Percentiles rank a stretch among this genome's conserved stretches.
These are phyloP conservation scores for Macadamia integrifolia DNA, from an alignment of 164 flowering plant genomes.

Conservation along the genomic window DNA sequence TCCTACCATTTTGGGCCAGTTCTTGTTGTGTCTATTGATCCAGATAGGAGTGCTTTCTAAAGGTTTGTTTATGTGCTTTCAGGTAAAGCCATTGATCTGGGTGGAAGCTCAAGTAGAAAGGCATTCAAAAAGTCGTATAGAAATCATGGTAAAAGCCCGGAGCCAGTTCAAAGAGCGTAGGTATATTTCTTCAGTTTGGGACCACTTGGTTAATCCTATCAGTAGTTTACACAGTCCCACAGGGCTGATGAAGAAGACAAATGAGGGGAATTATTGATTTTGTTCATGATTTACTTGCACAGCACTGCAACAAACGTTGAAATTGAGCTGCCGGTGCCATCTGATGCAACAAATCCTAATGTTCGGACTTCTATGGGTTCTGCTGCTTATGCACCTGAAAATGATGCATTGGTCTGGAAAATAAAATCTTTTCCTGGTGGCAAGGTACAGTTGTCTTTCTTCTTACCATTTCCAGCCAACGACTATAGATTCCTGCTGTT, in stretches of 20 bases:
- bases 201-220: not conserved
- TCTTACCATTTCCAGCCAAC: not conserved
- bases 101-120: conserved; percentile 97
- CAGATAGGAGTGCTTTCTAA: not conserved
- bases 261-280: not conserved
- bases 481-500: not conserved
- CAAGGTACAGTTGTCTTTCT: conserved; percentile 48
- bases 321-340: conserved; percentile 79
- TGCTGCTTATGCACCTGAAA: conserved; percentile 93
- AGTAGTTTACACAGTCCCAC: not conserved
- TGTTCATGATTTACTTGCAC: conserved; percentile 21
- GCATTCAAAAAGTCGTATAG: conserved; percentile 93
- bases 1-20: not conserved
- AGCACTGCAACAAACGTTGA: conserved; percentile 97
- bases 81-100: conserved; percentile 98
- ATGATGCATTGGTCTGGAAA: conserved; percentile 86
- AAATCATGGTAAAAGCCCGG: conserved; percentile 84
- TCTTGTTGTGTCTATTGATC: not conserved
- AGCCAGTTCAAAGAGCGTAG: conserved; percentile 99
- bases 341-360: conserved; percentile 89
- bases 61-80: conserved; percentile 10
- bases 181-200: conserved; percentile 26
- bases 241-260: not conserved
- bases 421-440: conserved; percentile 96
- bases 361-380: conserved; percentile 97